phyloP scores from a whole-genome alignment of 2,329 filamentous ascomycete species.

The Nannizzia gypsea region DNA sequence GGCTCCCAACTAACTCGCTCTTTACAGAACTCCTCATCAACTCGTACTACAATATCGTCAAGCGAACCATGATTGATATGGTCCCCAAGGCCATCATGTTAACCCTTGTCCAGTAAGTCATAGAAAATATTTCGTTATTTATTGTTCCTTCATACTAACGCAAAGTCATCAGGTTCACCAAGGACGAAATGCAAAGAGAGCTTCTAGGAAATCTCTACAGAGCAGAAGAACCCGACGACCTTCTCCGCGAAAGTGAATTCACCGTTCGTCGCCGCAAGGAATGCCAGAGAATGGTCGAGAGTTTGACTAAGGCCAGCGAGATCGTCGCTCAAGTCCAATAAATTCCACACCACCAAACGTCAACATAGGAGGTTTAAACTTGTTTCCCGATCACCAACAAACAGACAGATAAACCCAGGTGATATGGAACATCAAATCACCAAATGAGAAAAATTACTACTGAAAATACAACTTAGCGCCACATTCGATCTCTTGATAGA shows the following conservation, averaged over 20 bases:
- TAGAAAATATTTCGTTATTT: not conserved
- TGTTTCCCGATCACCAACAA: not conserved
- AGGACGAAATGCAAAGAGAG: constrained; percentile 97
- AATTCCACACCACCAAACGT: not conserved
- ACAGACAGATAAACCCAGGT: not conserved
- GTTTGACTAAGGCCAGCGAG: constrained; percentile 75
- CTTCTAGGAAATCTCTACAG: constrained; percentile 97
- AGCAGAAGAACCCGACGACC: constrained; percentile 74
- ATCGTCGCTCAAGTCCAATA: constrained; percentile 74
- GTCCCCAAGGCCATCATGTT: constrained; percentile 99
- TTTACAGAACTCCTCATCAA: constrained; percentile 74
- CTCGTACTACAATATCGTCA: constrained; percentile 97
- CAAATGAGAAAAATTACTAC: not conserved
- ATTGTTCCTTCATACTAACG: not conserved
- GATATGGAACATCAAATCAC: not conserved
- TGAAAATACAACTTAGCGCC: not conserved
- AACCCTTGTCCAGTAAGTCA: constrained; percentile 77
- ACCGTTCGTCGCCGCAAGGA: constrained; percentile 90
- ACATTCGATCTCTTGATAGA: constrained; percentile 3
- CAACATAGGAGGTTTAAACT: not conserved
- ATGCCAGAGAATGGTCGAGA: constrained; percentile 98
- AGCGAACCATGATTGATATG: constrained; percentile 99
- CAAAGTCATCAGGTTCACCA: constrained; percentile 56
- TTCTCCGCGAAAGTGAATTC: constrained; percentile 97
- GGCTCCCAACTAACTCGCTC: not conserved